Base-by-base conservation (phyloP, 805 yeast species). In the Ogataea methanolica region DNA sequence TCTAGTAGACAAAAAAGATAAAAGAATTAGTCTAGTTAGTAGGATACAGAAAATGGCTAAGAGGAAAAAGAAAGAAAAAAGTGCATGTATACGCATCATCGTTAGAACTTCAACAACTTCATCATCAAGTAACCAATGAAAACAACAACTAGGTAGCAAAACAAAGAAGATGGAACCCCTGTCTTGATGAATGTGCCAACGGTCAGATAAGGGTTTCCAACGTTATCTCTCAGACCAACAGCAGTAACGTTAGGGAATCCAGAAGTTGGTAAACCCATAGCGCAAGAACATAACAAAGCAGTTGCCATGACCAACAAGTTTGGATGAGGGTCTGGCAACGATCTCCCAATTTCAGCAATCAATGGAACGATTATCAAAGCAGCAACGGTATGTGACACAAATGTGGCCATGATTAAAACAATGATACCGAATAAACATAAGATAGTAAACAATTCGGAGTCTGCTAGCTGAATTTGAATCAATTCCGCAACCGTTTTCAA, bases 191-290 rank as follows among this genome's bases (percentile, higher is more conserved):
- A 94, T 33, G 87, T 86, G 15, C 82, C 78, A 15, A 91, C 98
- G 0, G 90, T 85, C 58, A 94, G 70, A 61, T 94, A 94, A 17
- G 96, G 89, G 47, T 85, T 84, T 9, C 98, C 98, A 38, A 91
- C 77, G 59, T 88, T 96, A 65, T 94, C 96, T 6, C 91, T 83
- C 81, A 90, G 81, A 49, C 97, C 90, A 52, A 94, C 89, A 0
- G 98, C 99, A 0, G 98, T 90, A 34, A 94, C 97, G 59, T 94
- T 94, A 5, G 99, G 99, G 73, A 94, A 92, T 0, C 99, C 98
- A 2, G 80, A 75, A 5, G 78, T 94, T 29, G 99, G 98, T 45
- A 94, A 71, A 1, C 97, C 98, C 98, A 94, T 94, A 2, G 98
- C 99, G 35, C 87, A 83, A 0, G 98, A 92, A 59, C 97, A 88